Evolutionary conservation across 225 moss, liverwort and hornwort species (phyloP).

Genomic region (Pseudoscleropodium purum): DNA sequence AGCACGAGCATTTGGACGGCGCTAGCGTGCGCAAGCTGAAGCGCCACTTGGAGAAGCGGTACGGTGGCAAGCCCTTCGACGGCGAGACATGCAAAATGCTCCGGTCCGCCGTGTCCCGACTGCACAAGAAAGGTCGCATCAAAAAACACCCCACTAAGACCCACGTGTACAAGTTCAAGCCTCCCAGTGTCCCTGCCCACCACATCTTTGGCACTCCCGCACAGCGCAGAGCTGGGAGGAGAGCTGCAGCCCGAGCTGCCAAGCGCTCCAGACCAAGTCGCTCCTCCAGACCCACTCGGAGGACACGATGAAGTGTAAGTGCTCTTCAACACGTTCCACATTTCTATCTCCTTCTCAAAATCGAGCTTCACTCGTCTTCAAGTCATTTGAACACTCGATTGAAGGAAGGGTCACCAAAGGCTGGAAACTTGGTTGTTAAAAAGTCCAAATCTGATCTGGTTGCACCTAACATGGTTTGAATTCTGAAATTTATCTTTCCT

Average conservation of each 20-base stretch:
- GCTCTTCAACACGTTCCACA: not conserved
- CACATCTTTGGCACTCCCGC: slow-evolving; percentile 17
- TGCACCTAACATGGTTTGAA: not conserved
- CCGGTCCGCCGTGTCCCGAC: slow-evolving; percentile 18
- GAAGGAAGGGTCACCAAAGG: not conserved
- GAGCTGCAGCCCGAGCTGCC: not conserved
- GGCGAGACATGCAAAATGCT: slow-evolving; percentile 11
- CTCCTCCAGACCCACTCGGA: slow-evolving; percentile 1
- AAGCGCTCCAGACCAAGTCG: slow-evolving; percentile 10
- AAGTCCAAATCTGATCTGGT: not conserved
- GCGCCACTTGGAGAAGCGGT: slow-evolving; percentile 24
- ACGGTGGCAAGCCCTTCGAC: slow-evolving; percentile 24
- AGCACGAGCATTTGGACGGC: slow-evolving; percentile 28
- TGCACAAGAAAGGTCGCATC: slow-evolving; percentile 31
- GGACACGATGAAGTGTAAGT: slow-evolving; percentile 7
- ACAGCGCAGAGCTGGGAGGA: slow-evolving; percentile 12
- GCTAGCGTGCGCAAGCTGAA: slow-evolving; percentile 25
- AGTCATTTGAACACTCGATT: not conserved
- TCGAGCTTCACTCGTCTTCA: not conserved
- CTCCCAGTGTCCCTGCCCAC: slow-evolving; percentile 5
- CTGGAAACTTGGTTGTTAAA: not conserved
- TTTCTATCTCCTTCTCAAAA: not conserved
- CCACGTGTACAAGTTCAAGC: slow-evolving; percentile 12
- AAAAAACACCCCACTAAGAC: slow-evolving; percentile 3
- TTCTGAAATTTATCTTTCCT: not conserved